Base-by-base conservation (phyloP, 495 filamentous ascomycete genomes). In the Aspergillus coremiiformis region DNA sequence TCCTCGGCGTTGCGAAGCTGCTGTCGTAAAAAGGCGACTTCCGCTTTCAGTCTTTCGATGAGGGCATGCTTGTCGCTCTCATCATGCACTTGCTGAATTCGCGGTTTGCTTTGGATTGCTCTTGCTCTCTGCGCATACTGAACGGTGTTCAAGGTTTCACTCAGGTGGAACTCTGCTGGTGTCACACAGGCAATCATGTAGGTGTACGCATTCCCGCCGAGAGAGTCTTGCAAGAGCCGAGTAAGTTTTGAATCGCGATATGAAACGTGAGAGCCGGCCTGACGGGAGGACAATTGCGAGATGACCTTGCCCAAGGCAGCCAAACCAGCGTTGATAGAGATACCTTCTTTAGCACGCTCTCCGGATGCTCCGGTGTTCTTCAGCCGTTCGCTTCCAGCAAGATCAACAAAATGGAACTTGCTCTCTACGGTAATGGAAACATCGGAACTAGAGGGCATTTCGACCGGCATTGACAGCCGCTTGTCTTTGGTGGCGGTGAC, bases 131-230 rank as follows among this genome's bases (percentile, higher is more conserved):
- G 93, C 22, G 93, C 93, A 70, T 99, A 99, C 66, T 95, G 70
- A 20, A 99, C 86, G 0, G 93, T 99, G 66, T 99, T 99, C 35
- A 99, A 74, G 0, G 93, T 97, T 70, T 99, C 93, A 70, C 91
- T 97, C 15, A 97, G 75, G 67, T 99, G 92, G 65, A 97, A 99
- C 61, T 95, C 92, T 12, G 90, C 90, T 5, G 91, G 93, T 5
- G 89, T 97, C 21, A 99, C 91, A 70, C 93, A 99, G 24, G 93
- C 93, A 73, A 99, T 91, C 93, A 99, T 96, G 69, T 97, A 99
- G 1, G 93, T 99, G 60, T 95, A 94, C 0, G 93, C 94, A 62
- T 94, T 97, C 4, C 94, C 94, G 42, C 93, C 93, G n/a, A 99
- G 76, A 1, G 93, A 99, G 66, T 99, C 93, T 73, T 97, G 94